A percentile compares a stretch with the other conserved stretches of the same genome.
These are phyloP conservation scores for Botrytis galanthina DNA, from an alignment of 2,329 filamentous ascomycete species.

Conservation along the genomic window DNA sequence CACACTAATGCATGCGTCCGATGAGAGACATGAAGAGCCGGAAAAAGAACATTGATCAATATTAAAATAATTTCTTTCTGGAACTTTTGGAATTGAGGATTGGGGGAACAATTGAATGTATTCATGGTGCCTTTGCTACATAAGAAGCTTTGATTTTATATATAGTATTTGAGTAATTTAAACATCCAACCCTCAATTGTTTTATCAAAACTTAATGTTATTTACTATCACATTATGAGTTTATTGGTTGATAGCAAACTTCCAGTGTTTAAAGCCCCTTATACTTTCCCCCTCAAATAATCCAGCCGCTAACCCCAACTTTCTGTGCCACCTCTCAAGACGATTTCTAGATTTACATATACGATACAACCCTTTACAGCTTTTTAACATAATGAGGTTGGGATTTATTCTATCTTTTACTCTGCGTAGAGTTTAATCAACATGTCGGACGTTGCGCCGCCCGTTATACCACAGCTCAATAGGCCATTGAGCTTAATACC, in stretches of 20 bases:
- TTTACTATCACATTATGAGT: background rate
- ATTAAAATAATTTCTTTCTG: constrained; percentile 11
- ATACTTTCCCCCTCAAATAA: background rate
- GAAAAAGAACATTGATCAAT: background rate
- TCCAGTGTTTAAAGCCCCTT: background rate
- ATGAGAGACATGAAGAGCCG: constrained; percentile 6
- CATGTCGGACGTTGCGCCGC: constrained; percentile 27
- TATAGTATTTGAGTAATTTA: background rate
- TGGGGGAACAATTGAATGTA: background rate
- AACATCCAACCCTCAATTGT: background rate
- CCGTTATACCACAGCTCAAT: constrained; percentile 28
- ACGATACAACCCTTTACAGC: background rate
- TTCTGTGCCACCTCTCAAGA: background rate
- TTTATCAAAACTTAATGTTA: background rate
- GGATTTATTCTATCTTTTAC: constrained; percentile 3
- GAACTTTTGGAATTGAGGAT: constrained; percentile 4
- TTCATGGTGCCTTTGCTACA: background rate
- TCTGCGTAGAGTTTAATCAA: constrained; percentile 24
- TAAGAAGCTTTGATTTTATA: background rate
- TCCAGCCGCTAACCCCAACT: background rate
- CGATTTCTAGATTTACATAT: background rate
- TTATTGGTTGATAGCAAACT: background rate
- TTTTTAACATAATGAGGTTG: constrained; percentile 15
- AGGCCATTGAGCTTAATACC: constrained; percentile 47
- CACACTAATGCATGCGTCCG: constrained; percentile 12